These are phyloP conservation scores for Alloascoidea hylecoeti DNA, from an alignment of 805 yeast genomes.

Conservation along the genomic window DNA sequence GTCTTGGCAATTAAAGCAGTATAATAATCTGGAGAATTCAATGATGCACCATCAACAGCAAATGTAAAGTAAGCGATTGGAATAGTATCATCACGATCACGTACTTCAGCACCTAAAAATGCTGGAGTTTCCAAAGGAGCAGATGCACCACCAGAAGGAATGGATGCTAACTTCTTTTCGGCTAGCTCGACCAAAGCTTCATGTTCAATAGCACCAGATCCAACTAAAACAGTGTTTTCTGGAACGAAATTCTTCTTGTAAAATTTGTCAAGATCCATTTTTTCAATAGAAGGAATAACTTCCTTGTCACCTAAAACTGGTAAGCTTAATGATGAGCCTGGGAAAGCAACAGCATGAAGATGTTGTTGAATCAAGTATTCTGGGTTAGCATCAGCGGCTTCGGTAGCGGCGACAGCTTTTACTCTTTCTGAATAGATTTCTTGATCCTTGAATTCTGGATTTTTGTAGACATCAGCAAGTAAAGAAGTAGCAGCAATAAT, in stretches of 20 bases:
- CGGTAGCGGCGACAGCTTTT: conserved; percentile 30
- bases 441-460: conserved; percentile 24
- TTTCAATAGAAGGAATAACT: conserved; percentile 39
- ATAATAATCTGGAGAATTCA: conserved; percentile 47
- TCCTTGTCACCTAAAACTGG: conserved; percentile 69
- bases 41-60: conserved; percentile 62
- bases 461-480: conserved; percentile 27
- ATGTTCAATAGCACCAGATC: conserved; percentile 58
- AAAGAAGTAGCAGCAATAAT: conserved; percentile 35
- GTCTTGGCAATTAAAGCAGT: conserved; percentile 63
- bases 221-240: conserved; percentile 54
- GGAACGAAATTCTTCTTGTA: conserved; percentile 41
- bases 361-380: conserved; percentile 52
- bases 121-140: conserved; percentile 32
- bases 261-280: conserved; percentile 43
- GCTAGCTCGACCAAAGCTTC: conserved; percentile 56
- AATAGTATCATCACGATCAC: conserved; percentile 79
- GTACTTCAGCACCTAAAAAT: conserved; percentile 77
- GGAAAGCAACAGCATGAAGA: conserved; percentile 75
- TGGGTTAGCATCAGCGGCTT: conserved; percentile 42
- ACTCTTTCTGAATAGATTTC: conserved; percentile 33
- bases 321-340: conserved; percentile 67
- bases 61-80: conserved; percentile 70
- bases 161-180: conserved; percentile 27
- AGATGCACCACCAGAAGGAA: conserved; percentile 38